These are phyloP conservation scores for Angophora floribunda DNA, from an alignment of 345 rosid species.

Conservation along the genomic window DNA sequence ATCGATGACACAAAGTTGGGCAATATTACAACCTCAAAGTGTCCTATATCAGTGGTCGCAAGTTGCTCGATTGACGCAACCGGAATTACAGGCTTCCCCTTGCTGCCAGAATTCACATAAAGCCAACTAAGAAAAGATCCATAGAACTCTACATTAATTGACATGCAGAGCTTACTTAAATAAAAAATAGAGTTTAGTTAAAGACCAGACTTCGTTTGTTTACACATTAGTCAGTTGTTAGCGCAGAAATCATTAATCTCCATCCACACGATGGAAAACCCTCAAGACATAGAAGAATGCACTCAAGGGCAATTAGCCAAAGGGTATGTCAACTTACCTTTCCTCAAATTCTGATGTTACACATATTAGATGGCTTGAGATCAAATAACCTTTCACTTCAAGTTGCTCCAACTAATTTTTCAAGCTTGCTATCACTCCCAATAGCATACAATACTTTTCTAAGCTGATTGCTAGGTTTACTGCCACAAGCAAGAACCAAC, in stretches of 20 bases:
- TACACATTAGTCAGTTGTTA: neutral
- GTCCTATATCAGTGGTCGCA: constrained; percentile 12
- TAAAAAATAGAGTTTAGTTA: neutral
- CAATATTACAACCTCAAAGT: constrained; percentile 33
- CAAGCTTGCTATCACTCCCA: constrained; percentile 18
- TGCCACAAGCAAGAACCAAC: constrained; percentile 2
- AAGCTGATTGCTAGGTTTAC: neutral
- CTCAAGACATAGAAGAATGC: neutral
- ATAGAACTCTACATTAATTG: neutral
- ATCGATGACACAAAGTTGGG: constrained; percentile 27
- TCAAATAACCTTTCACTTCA: constrained; percentile 24
- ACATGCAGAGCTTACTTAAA: neutral
- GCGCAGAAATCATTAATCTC: neutral
- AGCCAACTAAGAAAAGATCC: neutral
- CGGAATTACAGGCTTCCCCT: constrained; percentile 15
- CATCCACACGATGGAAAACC: neutral
- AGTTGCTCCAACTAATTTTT: constrained; percentile 21
- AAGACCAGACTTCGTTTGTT: neutral
- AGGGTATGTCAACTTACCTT: neutral
- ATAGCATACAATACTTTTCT: constrained; percentile 25
- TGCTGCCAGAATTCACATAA: constrained; percentile 8
- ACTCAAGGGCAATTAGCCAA: neutral
- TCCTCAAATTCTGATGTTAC: neutral
- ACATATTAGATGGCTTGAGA: neutral
- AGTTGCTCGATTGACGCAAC: constrained; percentile 24